A percentile compares a stretch with the other conserved stretches of the same genome.
These are phyloP conservation scores for Chrysosporium queenslandicum DNA, from an alignment of 2,329 filamentous ascomycete genomes.

Conservation along the genomic window DNA sequence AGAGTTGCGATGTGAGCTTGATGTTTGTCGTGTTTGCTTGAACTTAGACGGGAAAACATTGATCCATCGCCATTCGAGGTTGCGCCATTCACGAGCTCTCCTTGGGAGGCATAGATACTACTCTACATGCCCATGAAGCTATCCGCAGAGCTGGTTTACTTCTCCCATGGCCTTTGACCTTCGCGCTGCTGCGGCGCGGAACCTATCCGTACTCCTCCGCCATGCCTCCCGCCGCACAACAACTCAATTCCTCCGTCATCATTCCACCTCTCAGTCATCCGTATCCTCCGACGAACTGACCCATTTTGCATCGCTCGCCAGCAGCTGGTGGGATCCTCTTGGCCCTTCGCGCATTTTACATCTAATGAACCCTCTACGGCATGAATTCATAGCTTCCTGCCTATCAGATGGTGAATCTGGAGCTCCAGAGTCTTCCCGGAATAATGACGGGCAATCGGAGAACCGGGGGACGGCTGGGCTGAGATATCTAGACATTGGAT, in stretches of 20 bases:
- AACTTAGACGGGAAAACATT: neutral
- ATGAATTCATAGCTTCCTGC: conserved; percentile 77
- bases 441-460: neutral
- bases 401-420: conserved; percentile 40
- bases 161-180: conserved; percentile 5
- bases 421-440: conserved; percentile 15
- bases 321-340: conserved; percentile 94
- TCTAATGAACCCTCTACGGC: conserved; percentile 94
- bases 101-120: too few species aligned
- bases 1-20: too few species aligned
- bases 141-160: neutral
- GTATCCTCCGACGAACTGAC: conserved; percentile 83
- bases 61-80: neutral
- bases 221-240: conserved; percentile 9
- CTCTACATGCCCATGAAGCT: neutral
- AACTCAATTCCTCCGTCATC: conserved; percentile 13
- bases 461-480: conserved; percentile 34
- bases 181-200: conserved; percentile 9
- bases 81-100: too few species aligned
- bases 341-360: conserved; percentile 86
- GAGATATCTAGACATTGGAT: conserved; percentile 81
- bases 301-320: conserved; percentile 89
- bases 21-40: neutral
- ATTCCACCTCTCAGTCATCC: conserved; percentile 42
- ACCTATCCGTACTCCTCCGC: conserved; percentile 13